Base-by-base conservation (phyloP, 371 early-diverging fungal species). In the Mucor circinelloides region DNA sequence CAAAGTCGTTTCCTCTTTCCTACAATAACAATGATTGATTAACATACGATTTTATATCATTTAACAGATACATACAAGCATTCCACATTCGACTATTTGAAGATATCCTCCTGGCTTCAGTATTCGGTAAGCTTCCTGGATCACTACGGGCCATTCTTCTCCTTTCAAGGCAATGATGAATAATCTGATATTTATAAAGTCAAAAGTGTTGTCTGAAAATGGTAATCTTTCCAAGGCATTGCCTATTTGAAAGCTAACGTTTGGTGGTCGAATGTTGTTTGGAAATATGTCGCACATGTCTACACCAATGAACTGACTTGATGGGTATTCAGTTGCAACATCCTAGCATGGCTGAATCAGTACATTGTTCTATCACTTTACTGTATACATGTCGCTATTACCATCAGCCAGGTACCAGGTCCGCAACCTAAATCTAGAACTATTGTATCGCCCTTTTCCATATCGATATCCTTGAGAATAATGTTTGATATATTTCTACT, bases 241-340 rank as follows among this genome's bases (percentile, higher is more conserved):
- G 21, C 74, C 84, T 4, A 72, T 63, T 40, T 76, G 66, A 55
- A 85, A 85, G 40, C 68, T 66, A 3, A 79, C 81, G 50, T 85
- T 85, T 19, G 72, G 70, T 34, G 86, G 84, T 58, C 75, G 65
- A 52, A 81, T 84, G 19, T 72, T 69, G 27, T 58, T 74, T 10
- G 88, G 88, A 69, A 86, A 88, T 48, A 85, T 73, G 30, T 81
- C 81, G 17, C 79, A 78, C 57, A 86, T 83, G 55, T 88, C 88
- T 44, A 88, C 74, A 8, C 86, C 88, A 28, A 76, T 73, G 31
- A 85, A 83, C 57, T 88, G 74, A 60, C 82, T 77, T 12, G 78
- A 75, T 17, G 87, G 85, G 61, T 77, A 81, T 46, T 85, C 87
- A 17, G 87, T 88, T 4, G 86, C 82, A 64, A 86, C 74, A 64